Conservation (phyloP, 1,284 basidiomycete genomes). For the Caloboletus firmus region DNA sequence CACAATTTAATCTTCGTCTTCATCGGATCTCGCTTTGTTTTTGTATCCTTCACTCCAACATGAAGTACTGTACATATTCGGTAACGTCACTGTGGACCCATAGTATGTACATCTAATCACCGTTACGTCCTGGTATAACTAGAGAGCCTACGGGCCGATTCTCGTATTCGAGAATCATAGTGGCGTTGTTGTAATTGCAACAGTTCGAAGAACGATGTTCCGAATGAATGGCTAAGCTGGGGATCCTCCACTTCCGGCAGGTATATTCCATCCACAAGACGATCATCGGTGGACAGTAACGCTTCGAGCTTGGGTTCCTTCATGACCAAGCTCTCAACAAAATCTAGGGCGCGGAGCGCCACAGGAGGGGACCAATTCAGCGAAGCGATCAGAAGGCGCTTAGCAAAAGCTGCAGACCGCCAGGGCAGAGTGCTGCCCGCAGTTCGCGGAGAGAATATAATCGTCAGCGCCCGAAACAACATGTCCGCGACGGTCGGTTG, state of each 20-base stretch:
- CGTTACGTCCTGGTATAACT: constrained; percentile 38
- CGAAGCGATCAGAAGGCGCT: constrained; percentile 79
- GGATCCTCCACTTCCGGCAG: constrained; percentile 84
- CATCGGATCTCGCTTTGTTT: constrained; percentile 11
- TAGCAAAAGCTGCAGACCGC: constrained; percentile 88
- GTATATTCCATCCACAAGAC: constrained; percentile 79
- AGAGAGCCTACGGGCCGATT: constrained; percentile 51
- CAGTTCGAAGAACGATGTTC: constrained; percentile 71
- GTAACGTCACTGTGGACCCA: constrained; percentile 31
- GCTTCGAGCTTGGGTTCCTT: constrained; percentile 82
- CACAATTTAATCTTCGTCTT: constrained; percentile 24
- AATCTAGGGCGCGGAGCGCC: constrained; percentile 67
- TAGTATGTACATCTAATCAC: constrained; percentile 30
- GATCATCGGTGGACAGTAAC: constrained; percentile 84
- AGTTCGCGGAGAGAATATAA: constrained; percentile 72
- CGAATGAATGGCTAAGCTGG: constrained; percentile 74
- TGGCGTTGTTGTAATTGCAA: constrained; percentile 57
- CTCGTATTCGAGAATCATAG: constrained; percentile 61
- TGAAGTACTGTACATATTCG: constrained; percentile 36
- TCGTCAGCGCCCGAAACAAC: constrained; percentile 82
- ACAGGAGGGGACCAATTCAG: constrained; percentile 77
- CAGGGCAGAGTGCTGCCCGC: constrained; percentile 64
- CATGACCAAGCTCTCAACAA: constrained; percentile 70
- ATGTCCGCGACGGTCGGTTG: constrained; percentile 60
- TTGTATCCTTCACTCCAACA: constrained; percentile 25